Evolutionary conservation across 2,329 filamentous ascomycete genomes (phyloP), one percentile per base, ranked within the genome.

Genomic region (Capronia coronata): DNA sequence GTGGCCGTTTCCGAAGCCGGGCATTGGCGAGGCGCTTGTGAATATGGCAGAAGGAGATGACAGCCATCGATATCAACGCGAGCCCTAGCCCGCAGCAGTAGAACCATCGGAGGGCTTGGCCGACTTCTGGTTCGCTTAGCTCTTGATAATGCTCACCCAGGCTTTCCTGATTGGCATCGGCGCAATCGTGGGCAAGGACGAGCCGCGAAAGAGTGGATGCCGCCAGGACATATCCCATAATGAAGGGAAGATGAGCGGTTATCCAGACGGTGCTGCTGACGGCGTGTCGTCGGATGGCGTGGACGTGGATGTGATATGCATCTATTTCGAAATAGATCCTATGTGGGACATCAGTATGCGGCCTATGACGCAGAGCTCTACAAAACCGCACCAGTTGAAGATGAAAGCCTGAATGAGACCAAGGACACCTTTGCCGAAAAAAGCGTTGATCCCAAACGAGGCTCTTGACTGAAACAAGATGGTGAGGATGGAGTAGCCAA

Each of bases 301-400:
- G 81, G 0, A 74, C 64, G 41, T 75, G 72, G 14, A 83, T 67
- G 59, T 78, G 77, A 48, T 70, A 70, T 13, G 68, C 72, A 61
- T 83, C 80, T 29, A 83, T 71, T 59, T 84, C 79, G 60, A 82
- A 82, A 62, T 82, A 82, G 8, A 82, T 70, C 77, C 35, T 39
- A 6, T 9, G n/a, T 34, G 30, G 30, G 10, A n/a, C n/a, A 13
- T 14, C 10, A 16, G 14, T 34, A 34, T 34, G 30, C 10, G 5
- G 14, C 11, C 30, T n/a, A n/a, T n/a, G n/a, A 13, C 10, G 11
- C 11, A 34, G 5, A 34, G 30, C 10, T 6, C 5, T 14, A 11
- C 5, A 8, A 5, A 5, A 34, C n/a, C 10, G 10, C 21, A 39
- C 35, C 52, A 55, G 25, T 55, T 55, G 35, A 55, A 55, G 1